Conservation (phyloP, 1,284 basidiomycete genomes). For the Earliella scabrosa region DNA sequence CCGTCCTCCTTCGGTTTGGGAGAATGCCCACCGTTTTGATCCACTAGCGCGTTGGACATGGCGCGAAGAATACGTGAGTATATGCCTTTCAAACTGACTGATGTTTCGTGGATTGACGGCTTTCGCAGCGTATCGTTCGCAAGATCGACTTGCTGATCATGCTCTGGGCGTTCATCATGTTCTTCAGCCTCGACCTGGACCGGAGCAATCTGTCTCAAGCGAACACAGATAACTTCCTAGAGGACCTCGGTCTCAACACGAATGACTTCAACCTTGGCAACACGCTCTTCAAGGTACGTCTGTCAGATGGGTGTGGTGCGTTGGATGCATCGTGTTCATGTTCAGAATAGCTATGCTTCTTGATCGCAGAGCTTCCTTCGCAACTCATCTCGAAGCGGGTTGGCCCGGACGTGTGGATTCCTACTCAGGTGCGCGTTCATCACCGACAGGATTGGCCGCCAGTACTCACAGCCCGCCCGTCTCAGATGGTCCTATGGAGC, state of each 20-base stretch:
- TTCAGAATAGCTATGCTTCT: slow-evolving; percentile 50
- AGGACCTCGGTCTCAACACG: slow-evolving; percentile 62
- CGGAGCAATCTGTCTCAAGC: slow-evolving; percentile 62
- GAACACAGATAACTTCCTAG: slow-evolving; percentile 70
- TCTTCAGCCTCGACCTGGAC: slow-evolving; percentile 60
- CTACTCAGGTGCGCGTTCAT: slow-evolving; percentile 53
- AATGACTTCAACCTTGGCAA: slow-evolving; percentile 73
- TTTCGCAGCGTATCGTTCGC: slow-evolving; percentile 51
- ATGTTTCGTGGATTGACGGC: neutral
- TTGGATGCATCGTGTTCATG: neutral
- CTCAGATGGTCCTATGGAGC: slow-evolving; percentile 61
- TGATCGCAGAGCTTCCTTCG: slow-evolving; percentile 70
- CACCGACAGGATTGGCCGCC: no score
- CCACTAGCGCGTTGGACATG: slow-evolving; percentile 71
- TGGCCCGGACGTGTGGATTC: slow-evolving; percentile 76
- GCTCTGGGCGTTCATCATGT: slow-evolving; percentile 68
- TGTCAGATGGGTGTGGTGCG: no score
- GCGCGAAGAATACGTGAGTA: slow-evolving; percentile 60
- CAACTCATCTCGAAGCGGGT: slow-evolving; percentile 76
- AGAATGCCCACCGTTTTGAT: slow-evolving; percentile 71
- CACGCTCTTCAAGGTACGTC: slow-evolving; percentile 37
- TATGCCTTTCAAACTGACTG: neutral
- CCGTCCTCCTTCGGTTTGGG: slow-evolving; percentile 60
- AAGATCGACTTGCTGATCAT: slow-evolving; percentile 69
- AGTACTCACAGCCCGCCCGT: no score